These are phyloP conservation scores for Monosporascus sp. DNA, from an alignment of 2,329 filamentous ascomycete genomes.

Conservation along the genomic window DNA sequence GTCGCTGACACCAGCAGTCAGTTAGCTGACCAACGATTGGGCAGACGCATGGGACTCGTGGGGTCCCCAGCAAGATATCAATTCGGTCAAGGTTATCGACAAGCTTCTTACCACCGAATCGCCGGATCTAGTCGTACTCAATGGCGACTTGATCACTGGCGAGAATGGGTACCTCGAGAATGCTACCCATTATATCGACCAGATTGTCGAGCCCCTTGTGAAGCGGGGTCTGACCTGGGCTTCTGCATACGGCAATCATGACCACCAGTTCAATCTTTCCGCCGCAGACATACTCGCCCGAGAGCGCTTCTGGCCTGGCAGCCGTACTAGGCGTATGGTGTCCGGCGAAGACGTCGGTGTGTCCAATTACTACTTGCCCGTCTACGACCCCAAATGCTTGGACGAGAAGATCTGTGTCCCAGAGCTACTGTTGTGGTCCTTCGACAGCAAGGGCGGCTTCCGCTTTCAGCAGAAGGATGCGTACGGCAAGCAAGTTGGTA, in stretches of 20 bases:
- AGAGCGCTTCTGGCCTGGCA: constrained; percentile 33
- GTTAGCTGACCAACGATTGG: background rate
- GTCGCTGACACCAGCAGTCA: background rate
- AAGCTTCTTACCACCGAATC: constrained; percentile 51
- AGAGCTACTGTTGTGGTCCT: constrained; percentile 62
- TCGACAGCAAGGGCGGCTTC: constrained; percentile 59
- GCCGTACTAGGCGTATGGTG: constrained; percentile 37
- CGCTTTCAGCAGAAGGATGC: constrained; percentile 37
- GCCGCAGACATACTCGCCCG: constrained; percentile 37
- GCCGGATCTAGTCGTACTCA: constrained; percentile 60
- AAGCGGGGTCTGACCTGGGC: constrained; percentile 54
- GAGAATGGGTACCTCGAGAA: constrained; percentile 55
- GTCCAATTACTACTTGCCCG: constrained; percentile 44
- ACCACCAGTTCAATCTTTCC: constrained; percentile 54
- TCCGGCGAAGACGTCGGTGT: constrained; percentile 29
- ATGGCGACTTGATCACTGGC: constrained; percentile 67
- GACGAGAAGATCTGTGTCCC: constrained; percentile 28
- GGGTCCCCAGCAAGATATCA: constrained; percentile 49
- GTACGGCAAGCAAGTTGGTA: constrained; percentile 23
- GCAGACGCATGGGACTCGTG: constrained; percentile 40
- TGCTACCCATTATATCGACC: constrained; percentile 52
- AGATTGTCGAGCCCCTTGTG: constrained; percentile 54
- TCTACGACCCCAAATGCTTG: constrained; percentile 33
- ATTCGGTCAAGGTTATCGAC: constrained; percentile 52
- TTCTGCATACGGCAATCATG: constrained; percentile 68